Percentiles rank a stretch among this genome's conserved stretches.
Conservation (phyloP, 257 asterid genomes). For the Coffea canephora region DNA sequence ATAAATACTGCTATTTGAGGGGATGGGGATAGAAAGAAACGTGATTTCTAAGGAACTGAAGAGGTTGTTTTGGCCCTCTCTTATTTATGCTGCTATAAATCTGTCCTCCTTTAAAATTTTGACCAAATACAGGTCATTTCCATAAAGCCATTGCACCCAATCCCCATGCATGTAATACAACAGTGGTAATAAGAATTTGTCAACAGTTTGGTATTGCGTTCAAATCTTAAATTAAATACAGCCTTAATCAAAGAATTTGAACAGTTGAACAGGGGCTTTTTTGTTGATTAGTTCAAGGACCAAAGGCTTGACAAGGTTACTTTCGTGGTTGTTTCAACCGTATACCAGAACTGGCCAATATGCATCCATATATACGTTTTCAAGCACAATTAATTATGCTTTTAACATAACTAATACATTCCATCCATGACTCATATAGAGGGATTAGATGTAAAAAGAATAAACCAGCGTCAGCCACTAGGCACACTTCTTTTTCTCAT, state of each 20-base stretch:
- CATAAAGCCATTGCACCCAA: constrained; percentile 10
- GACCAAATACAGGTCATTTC: constrained; percentile 59
- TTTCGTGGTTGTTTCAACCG: constrained; percentile 21
- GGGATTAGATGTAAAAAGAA: background rate
- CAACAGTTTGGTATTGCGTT: constrained; percentile 17
- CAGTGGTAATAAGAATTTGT: constrained; percentile 19
- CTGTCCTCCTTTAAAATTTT: constrained; percentile 24
- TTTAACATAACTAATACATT: constrained; percentile 11
- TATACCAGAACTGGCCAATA: constrained; percentile 13
- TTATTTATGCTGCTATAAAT: constrained; percentile 31
- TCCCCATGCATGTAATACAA: constrained; percentile 22
- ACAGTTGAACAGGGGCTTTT: background rate
- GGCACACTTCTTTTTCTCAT: background rate
- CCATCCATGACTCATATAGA: background rate
- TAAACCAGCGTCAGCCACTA: background rate
- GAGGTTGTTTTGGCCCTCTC: constrained; percentile 27
- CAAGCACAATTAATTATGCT: constrained; percentile 1
- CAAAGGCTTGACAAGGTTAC: background rate
- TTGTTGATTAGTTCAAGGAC: background rate
- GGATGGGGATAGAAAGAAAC: constrained; percentile 27
- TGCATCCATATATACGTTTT: background rate
- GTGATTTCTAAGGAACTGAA: constrained; percentile 42
- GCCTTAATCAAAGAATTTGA: background rate
- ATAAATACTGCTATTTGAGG: constrained; percentile 38
- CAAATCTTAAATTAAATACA: constrained; percentile 11